Evolutionary conservation across 1,284 basidiomycete species (phyloP).

Genomic region (Kwoniella shivajii): DNA sequence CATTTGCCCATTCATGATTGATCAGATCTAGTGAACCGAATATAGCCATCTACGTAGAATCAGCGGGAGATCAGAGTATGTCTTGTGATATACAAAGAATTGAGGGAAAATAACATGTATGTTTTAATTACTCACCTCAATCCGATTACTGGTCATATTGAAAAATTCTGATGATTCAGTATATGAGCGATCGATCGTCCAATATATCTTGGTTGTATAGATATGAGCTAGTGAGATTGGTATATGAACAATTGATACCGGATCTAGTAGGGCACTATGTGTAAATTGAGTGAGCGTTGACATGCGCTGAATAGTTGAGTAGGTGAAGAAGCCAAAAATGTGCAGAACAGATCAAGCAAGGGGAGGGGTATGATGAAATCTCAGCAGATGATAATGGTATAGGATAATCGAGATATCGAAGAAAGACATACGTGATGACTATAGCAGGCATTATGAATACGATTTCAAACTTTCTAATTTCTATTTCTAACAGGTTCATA

Average conservation of each 20-base stretch:
- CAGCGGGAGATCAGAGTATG: neutral
- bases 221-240: slow-evolving; percentile 28
- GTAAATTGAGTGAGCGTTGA: neutral
- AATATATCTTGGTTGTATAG: slow-evolving; percentile 41
- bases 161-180: slow-evolving; percentile 41
- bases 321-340: neutral
- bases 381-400: neutral
- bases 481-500: neutral
- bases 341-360: neutral
- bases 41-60: slow-evolving; percentile 39
- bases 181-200: slow-evolving; percentile 41
- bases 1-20: slow-evolving; percentile 31
- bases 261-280: slow-evolving; percentile 27
- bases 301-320: neutral
- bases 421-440: slow-evolving; percentile 3
- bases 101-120: neutral
- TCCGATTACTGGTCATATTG: slow-evolving; percentile 46
- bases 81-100: neutral
- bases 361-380: neutral
- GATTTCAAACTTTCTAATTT: neutral
- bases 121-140: slow-evolving; percentile 37
- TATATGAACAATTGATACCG: slow-evolving; percentile 46
- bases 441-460: slow-evolving; percentile 5
- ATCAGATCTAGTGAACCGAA: slow-evolving; percentile 41
- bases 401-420: neutral